These are phyloP conservation scores for Ceratocystis diversiconidia DNA, from an alignment of 2,329 filamentous ascomycete species.

Conservation along the genomic window DNA sequence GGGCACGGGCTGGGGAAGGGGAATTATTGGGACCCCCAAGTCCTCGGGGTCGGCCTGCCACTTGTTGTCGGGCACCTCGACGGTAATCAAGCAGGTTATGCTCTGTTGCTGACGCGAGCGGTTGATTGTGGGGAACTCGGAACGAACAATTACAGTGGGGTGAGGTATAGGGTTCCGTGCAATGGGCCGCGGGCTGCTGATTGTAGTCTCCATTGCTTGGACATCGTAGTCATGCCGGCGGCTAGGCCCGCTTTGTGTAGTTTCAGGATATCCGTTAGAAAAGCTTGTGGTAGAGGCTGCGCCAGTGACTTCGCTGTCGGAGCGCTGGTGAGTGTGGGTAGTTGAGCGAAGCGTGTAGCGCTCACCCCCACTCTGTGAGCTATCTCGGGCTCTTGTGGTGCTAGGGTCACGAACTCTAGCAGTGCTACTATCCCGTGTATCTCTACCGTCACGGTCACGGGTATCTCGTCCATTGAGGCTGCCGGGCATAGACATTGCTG, in stretches of 20 bases:
- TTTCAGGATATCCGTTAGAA: conserved; percentile 68
- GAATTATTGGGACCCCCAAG: conserved; percentile 40
- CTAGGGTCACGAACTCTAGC: conserved; percentile 4
- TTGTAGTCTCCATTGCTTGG: conserved; percentile 83
- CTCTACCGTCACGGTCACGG: conserved; percentile 14
- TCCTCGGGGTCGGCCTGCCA: conserved; percentile 82
- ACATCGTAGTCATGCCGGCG: conserved; percentile 88
- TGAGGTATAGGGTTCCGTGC: conserved; percentile 78
- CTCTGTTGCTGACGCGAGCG: conserved; percentile 88
- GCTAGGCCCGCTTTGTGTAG: conserved; percentile 51
- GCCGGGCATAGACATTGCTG: conserved; percentile 26
- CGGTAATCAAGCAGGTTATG: conserved; percentile 80
- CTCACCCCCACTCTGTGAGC: conserved; percentile 31
- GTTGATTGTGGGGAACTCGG: conserved; percentile 89
- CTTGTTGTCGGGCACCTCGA: conserved; percentile 85
- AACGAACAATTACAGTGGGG: conserved; percentile 84
- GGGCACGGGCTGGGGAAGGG: conserved; percentile 25
- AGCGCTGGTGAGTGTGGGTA: conserved; percentile 47
- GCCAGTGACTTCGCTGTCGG: conserved; percentile 64
- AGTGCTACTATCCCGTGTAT: conserved; percentile 1
- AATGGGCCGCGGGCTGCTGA: conserved; percentile 57
- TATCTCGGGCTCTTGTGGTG: conserved; percentile 31
- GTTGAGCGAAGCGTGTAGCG: conserved; percentile 34
- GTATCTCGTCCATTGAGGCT: conserved; percentile 24
- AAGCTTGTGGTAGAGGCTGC: conserved; percentile 66